These are phyloP conservation scores for Striga hermonthica DNA, from an alignment of 305 asterid species.

Conservation along the genomic window DNA sequence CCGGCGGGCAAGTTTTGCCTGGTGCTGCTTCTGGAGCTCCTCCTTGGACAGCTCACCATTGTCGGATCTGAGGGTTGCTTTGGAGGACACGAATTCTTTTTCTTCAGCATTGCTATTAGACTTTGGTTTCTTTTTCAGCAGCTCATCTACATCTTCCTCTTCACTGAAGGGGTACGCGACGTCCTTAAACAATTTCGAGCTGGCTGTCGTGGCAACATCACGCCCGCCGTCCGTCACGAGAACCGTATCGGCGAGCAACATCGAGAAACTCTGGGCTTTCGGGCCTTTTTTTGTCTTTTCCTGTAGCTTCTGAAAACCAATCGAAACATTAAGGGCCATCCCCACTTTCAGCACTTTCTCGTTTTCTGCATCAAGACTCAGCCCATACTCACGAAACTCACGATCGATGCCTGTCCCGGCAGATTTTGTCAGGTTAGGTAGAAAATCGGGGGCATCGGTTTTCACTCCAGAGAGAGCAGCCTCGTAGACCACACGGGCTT, in stretches of 20 bases:
- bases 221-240: slow-evolving; percentile 40
- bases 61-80: too few relatives aligned
- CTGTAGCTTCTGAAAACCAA: slow-evolving; percentile 68
- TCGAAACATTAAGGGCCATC: slow-evolving; percentile 66
- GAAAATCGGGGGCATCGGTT: slow-evolving; percentile 62
- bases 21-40: too few relatives aligned
- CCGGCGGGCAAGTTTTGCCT: slow-evolving; percentile 70
- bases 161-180: too few relatives aligned
- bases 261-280: slow-evolving; percentile 47
- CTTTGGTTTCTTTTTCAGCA: too few relatives aligned
- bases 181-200: too few relatives aligned
- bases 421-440: slow-evolving; percentile 55
- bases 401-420: slow-evolving; percentile 83
- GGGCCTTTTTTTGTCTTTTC: slow-evolving; percentile 40
- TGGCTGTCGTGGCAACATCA: slow-evolving; percentile 51
- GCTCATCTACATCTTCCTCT: too few relatives aligned
- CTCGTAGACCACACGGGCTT: slow-evolving; percentile 47
- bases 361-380: slow-evolving; percentile 53
- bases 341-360: slow-evolving; percentile 55
- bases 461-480: slow-evolving; percentile 61
- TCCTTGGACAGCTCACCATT: too few relatives aligned
- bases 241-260: slow-evolving; percentile 69
- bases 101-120: too few relatives aligned
- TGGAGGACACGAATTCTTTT: too few relatives aligned
- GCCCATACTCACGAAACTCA: slow-evolving; percentile 70